These are phyloP conservation scores for Pyrenophora teres DNA, from an alignment of 2,329 filamentous ascomycete genomes.

Conservation along the genomic window DNA sequence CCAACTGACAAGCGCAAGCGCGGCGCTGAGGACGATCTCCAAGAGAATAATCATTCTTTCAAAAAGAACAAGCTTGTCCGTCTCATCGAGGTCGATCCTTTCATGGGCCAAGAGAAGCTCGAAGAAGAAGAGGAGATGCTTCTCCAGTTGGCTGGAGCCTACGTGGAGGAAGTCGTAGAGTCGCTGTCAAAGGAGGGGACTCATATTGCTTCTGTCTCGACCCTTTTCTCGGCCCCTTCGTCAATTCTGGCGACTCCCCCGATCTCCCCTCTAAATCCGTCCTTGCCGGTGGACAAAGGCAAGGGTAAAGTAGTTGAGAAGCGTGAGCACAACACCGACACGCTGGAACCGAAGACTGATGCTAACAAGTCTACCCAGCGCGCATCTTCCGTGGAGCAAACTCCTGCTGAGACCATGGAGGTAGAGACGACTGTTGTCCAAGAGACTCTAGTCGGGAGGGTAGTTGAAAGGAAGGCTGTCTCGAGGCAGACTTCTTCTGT, in stretches of 20 bases:
- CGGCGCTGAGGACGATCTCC: not conserved
- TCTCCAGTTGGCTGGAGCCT: not conserved
- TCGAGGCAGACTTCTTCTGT: not conserved
- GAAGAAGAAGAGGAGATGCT: conserved; percentile 3
- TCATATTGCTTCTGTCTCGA: too few relatives aligned
- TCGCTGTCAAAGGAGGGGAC: too few relatives aligned
- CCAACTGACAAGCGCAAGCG: not conserved
- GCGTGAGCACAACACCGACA: too few relatives aligned
- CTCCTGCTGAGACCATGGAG: not conserved
- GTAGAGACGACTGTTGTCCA: not conserved
- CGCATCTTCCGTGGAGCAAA: too few relatives aligned
- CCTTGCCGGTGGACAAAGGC: too few relatives aligned
- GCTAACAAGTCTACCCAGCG: too few relatives aligned
- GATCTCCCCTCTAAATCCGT: not conserved
- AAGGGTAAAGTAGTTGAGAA: too few relatives aligned
- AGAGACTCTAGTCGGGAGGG: not conserved
- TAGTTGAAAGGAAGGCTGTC: not conserved
- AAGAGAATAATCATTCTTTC: not conserved
- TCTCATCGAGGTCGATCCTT: not conserved
- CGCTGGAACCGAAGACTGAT: too few relatives aligned
- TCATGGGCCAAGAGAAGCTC: not conserved
- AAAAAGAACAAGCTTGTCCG: not conserved
- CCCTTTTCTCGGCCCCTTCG: too few relatives aligned
- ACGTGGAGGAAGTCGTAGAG: not conserved
- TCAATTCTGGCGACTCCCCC: too few relatives aligned